Evolutionary conservation across 1,284 basidiomycete species (phyloP).

Genomic region (Phaffia rhodozyma): DNA sequence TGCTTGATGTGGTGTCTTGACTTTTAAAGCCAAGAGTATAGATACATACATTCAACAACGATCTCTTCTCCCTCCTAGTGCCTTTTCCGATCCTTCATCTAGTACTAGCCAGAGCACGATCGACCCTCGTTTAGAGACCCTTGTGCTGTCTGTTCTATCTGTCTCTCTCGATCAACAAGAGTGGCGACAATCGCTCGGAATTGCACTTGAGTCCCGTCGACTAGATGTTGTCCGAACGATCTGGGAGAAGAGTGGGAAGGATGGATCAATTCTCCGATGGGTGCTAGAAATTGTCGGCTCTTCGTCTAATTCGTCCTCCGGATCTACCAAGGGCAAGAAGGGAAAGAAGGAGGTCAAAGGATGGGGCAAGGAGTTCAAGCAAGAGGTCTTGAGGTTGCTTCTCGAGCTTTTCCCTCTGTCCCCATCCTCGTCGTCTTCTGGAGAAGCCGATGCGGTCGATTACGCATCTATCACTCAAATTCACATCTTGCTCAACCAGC

Average conservation of each 20-base stretch:
- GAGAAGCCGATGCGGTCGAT: slow-evolving; percentile 29
- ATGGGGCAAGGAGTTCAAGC: too few species aligned
- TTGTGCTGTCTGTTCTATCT: slow-evolving; percentile 76
- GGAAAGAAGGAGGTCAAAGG: background rate
- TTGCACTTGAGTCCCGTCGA: slow-evolving; percentile 77
- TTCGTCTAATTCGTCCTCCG: background rate
- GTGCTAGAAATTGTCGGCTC: slow-evolving; percentile 66
- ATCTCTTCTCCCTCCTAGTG: slow-evolving; percentile 42
- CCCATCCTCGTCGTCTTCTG: slow-evolving; percentile 39
- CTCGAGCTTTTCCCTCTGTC: slow-evolving; percentile 67
- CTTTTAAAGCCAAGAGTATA: slow-evolving; percentile 66
- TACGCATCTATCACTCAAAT: slow-evolving; percentile 70
- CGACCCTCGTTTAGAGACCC: slow-evolving; percentile 61
- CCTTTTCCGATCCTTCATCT: background rate
- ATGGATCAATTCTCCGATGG: slow-evolving; percentile 70
- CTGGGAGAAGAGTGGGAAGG: slow-evolving; percentile 48
- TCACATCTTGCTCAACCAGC: slow-evolving; percentile 71
- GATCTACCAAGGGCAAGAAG: background rate
- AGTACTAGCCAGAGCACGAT: slow-evolving; percentile 32
- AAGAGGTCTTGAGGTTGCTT: slow-evolving; percentile 42
- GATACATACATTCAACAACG: slow-evolving; percentile 64
- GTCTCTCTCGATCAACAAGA: slow-evolving; percentile 75
- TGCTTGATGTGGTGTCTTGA: background rate
- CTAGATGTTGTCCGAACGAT: slow-evolving; percentile 71
- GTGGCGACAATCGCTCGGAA: slow-evolving; percentile 73